These are phyloP conservation scores for Talaromyces sp. DNA, from an alignment of 2,329 filamentous ascomycete genomes.

Conservation along the genomic window DNA sequence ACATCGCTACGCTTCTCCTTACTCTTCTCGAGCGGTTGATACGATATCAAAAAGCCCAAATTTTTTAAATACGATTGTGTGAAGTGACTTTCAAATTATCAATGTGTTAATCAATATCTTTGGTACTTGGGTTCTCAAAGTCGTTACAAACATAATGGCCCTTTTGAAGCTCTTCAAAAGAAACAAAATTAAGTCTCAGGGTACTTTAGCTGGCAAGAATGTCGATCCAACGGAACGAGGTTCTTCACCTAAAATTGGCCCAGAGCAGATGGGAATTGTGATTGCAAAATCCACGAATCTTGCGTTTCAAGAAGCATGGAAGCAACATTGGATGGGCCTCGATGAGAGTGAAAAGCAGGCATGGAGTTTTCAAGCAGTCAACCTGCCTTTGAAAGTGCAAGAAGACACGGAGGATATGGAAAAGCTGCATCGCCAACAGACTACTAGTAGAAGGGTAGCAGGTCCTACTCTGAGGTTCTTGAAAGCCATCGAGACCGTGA, in stretches of 20 bases:
- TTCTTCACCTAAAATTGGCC: neutral
- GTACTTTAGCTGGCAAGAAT: neutral
- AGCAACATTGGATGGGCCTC: constrained; percentile 11
- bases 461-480: neutral
- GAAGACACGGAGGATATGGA: constrained; percentile 7
- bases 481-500: constrained; percentile 11
- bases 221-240: neutral
- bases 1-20: neutral
- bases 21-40: neutral
- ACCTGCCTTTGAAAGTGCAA: constrained; percentile 2
- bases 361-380: constrained; percentile 5
- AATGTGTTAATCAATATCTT: neutral
- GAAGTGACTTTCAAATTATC: neutral
- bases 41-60: neutral
- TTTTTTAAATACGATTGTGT: neutral
- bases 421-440: constrained; percentile 4
- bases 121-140: neutral
- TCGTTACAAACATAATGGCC: neutral
- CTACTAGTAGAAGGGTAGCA: constrained; percentile 9
- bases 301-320: constrained; percentile 19
- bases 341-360: constrained; percentile 9
- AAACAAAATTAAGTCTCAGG: neutral
- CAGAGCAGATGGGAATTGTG: neutral
- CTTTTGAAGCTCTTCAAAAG: neutral
- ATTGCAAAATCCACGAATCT: constrained; percentile 7